phyloP scores from a whole-genome alignment of 2,329 filamentous ascomycete genomes.

The Colletotrichum lindemuthianum region DNA sequence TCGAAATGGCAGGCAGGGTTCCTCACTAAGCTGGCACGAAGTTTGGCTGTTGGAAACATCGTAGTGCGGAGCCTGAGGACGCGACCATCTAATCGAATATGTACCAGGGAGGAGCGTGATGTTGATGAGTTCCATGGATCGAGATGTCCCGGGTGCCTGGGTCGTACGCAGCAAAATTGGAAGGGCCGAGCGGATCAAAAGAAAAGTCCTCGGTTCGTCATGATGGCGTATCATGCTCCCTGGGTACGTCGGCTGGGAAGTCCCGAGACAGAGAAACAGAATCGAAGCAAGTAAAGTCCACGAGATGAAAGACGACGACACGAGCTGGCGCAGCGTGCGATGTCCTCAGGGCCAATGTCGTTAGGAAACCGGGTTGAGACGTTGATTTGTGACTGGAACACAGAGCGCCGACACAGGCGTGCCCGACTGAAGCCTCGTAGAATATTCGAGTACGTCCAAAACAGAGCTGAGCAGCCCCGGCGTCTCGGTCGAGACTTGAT shows the following conservation, averaged over 20 bases:
- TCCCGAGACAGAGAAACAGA: background rate
- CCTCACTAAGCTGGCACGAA: no score
- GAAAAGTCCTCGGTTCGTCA: background rate
- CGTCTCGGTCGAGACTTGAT: conserved; percentile 25
- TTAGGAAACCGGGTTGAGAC: conserved; percentile 6
- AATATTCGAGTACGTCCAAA: conserved; percentile 22
- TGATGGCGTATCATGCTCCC: background rate
- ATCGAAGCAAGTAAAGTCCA: conserved; percentile 32
- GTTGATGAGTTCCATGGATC: background rate
- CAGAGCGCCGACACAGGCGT: background rate
- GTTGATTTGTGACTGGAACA: conserved; percentile 8
- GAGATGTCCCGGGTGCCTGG: background rate
- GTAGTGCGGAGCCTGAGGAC: no score
- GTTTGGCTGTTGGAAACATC: no score
- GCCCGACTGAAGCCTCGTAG: background rate
- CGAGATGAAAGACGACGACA: conserved; percentile 22
- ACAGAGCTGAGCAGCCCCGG: conserved; percentile 18
- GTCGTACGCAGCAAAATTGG: conserved; percentile 5
- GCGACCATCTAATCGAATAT: no score
- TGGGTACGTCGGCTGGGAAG: background rate
- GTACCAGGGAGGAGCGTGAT: no score
- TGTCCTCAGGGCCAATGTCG: background rate
- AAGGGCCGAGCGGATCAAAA: conserved; percentile 1
- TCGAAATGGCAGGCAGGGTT: no score
- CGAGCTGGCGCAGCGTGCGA: background rate